Conservation (phyloP, 257 asterid species). For the Przewalskia tangutica region DNA sequence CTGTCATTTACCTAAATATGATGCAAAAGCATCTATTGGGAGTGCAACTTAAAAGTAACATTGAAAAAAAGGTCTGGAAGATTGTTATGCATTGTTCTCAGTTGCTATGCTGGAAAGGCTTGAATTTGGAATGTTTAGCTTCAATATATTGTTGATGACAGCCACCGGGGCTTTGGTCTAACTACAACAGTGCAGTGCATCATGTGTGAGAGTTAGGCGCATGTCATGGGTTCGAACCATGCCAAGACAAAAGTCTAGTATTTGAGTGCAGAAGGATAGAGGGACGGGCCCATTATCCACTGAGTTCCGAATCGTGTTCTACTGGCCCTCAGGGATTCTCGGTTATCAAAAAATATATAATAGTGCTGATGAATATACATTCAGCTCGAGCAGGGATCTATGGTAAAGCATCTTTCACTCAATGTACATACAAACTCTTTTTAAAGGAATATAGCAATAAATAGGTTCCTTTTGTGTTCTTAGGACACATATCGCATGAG, state of each 20-base stretch:
- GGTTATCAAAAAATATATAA: background rate
- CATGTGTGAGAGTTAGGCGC: background rate
- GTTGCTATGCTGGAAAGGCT: background rate
- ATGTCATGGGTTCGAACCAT: background rate
- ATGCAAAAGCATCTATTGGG: background rate
- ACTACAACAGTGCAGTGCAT: background rate
- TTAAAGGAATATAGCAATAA: background rate
- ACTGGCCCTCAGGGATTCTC: background rate
- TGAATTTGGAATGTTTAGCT: background rate
- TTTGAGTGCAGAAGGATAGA: background rate
- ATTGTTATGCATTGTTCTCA: background rate
- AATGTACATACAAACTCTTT: background rate
- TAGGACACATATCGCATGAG: background rate
- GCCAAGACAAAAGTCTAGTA: background rate
- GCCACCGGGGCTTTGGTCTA: background rate
- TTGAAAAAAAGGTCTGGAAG: background rate
- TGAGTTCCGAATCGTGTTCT: background rate
- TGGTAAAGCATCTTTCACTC: background rate
- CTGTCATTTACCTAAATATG: background rate
- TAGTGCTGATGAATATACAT: background rate
- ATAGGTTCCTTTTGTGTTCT: background rate
- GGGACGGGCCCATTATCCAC: background rate
- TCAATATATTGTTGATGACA: background rate
- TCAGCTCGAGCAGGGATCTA: background rate
- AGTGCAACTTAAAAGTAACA: background rate